phyloP scores from a whole-genome alignment of 2,329 filamentous ascomycete genomes.

The Alternaria sp. region DNA sequence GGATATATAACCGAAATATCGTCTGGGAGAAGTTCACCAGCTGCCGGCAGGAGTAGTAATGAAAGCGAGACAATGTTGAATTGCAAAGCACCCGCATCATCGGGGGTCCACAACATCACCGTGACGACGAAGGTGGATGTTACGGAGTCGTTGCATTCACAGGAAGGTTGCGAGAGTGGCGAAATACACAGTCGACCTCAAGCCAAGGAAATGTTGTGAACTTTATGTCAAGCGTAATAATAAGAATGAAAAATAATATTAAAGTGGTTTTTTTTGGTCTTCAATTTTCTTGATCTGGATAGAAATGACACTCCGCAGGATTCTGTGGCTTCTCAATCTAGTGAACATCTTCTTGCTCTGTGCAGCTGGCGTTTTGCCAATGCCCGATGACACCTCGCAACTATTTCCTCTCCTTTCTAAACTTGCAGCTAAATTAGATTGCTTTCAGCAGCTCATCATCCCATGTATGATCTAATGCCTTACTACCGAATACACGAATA shows the following conservation, averaged over 20 bases:
- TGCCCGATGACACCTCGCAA: neutral
- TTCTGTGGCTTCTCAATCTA: neutral
- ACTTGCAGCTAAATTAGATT: neutral
- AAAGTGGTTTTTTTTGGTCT: neutral
- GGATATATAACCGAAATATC: neutral
- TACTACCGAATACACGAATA: neutral
- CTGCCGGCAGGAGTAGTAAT: conserved; percentile 2
- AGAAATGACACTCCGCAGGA: neutral
- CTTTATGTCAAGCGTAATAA: neutral
- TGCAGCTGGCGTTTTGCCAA: neutral
- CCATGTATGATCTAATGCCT: neutral
- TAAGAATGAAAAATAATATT: neutral
- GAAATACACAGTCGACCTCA: neutral
- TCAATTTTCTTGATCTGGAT: neutral
- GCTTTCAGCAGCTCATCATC: neutral
- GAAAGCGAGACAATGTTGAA: conserved; percentile 15
- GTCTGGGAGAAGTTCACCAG: conserved; percentile 17
- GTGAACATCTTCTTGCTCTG: neutral
- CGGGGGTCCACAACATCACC: conserved; percentile 6
- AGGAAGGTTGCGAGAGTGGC: neutral
- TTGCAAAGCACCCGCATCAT: conserved; percentile 2
- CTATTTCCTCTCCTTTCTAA: neutral
- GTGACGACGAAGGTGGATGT: conserved; percentile 28
- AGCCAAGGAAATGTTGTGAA: conserved; percentile 13
- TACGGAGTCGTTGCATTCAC: conserved; percentile 12